Base-by-base conservation (phyloP, 2,329 filamentous ascomycete species). In the Penicillium sp. region DNA sequence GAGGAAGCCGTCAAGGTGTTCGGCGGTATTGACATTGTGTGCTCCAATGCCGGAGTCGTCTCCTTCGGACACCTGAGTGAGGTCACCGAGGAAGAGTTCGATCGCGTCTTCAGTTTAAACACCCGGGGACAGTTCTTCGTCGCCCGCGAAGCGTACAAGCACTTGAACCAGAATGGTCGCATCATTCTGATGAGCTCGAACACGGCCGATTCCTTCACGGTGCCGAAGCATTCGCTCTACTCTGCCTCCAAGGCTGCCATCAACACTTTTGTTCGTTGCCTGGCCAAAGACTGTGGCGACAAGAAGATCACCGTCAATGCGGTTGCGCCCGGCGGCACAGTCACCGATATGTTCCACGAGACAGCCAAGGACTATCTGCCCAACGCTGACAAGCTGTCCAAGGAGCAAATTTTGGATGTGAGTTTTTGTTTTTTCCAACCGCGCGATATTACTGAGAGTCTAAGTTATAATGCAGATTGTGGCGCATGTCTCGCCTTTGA, bases 141-240 rank as follows among this genome's bases (percentile, higher is more conserved):
- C 48, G 79, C 78, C 47, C 69, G 80, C 75, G 68, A 81, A 70
- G 86, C 80, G 5, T 84, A 85, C 68, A 84, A 83, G 71, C 74
- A 87, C 70, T 77, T 87, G 54, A 76, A 83, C 62, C 74, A 79
- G 39, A 83, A 85, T 48, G 86, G 86, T 27, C 77, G 86, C 39
- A 79, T 90, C 57, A 84, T 90, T 67, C 75, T 90, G 56, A 89
- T 86, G 81, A 81, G 78, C 29, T 84, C 79, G 49, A 88, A 88
- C 67, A 68, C 84, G 65, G 68, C 85, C 73, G 12, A 34, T 8
- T 85, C 69, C 50, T 78, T 81, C 66, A 83, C 79, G 39, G 83
- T 89, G 13, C 82, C 82, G 51, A 80, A 82, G 63, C 85, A 89
- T 66, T 77, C 82, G 12, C 76, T 90, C 40, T 90, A 89, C 75